Evolutionary conservation across 164 flowering plant genomes (phyloP).

Genomic region (Magnolia sinica): DNA sequence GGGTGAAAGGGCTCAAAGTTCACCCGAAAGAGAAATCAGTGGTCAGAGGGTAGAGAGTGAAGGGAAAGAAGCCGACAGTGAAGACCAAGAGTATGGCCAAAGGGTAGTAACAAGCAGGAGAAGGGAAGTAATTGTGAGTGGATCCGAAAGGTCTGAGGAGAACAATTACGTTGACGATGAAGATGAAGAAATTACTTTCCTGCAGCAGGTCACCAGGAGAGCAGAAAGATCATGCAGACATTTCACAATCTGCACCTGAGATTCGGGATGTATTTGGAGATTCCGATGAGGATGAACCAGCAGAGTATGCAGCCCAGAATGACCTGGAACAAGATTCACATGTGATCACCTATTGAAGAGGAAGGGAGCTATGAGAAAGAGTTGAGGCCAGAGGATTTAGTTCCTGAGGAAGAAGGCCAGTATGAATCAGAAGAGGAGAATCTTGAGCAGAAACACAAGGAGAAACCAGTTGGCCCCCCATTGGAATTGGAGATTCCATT

Average conservation of each 20-base stretch:
- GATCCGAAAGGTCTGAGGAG: constrained; percentile 81
- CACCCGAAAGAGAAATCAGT: constrained; percentile 65
- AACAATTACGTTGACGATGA: constrained; percentile 61
- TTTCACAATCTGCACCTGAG: constrained; percentile 64
- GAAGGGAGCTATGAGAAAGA: constrained; percentile 72
- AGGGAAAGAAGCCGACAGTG: constrained; percentile 72
- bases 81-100: constrained; percentile 70
- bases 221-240: constrained; percentile 49
- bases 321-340: constrained; percentile 54
- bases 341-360: constrained; percentile 75
- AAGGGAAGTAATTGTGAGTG: constrained; percentile 63
- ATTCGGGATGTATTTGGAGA: constrained; percentile 97
- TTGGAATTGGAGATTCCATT: constrained; percentile 85
- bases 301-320: constrained; percentile 57
- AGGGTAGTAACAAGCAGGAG: constrained; percentile 69
- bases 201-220: constrained; percentile 57
- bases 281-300: constrained; percentile 89
- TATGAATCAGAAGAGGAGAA: constrained; percentile 89
- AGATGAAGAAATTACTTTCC: no score
- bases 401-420: constrained; percentile 76
- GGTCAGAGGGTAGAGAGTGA: constrained; percentile 69
- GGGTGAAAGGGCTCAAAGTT: constrained; percentile 80
- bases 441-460: constrained; percentile 55
- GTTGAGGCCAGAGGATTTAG: constrained; percentile 76
- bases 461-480: constrained; percentile 93